Evolutionary conservation across 805 yeast species (phyloP).

Genomic region (Wickerhamomyces tratensis): DNA sequence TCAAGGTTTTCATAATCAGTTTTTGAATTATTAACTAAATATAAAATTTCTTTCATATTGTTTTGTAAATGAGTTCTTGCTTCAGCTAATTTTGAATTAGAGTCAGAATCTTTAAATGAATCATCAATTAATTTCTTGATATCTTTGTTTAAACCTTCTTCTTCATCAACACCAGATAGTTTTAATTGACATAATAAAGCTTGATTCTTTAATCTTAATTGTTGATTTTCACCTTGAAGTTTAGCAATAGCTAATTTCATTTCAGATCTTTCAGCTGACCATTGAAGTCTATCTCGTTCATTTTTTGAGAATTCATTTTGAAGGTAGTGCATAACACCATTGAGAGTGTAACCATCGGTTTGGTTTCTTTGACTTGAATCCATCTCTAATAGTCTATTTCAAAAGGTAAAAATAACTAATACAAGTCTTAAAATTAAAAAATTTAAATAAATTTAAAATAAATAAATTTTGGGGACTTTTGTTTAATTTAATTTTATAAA

Average conservation of each 20-base stretch:
- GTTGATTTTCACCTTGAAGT: constrained; percentile 44
- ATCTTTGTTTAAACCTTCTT: background rate
- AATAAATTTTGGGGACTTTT: no score
- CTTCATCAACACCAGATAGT: background rate
- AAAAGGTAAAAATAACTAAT: no score
- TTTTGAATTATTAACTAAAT: constrained; percentile 1
- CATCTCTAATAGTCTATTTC: no score
- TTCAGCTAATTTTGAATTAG: constrained; percentile 9
- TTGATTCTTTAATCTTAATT: constrained; percentile 13
- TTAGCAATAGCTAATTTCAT: constrained; percentile 42
- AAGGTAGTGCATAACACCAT: constrained; percentile 52
- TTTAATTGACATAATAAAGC: constrained; percentile 2
- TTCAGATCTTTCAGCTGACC: constrained; percentile 53
- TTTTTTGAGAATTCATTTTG: constrained; percentile 54
- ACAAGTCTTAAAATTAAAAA: no score
- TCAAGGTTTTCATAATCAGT: no score
- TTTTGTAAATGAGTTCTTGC: constrained; percentile 18
- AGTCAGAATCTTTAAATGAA: background rate
- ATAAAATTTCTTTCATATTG: constrained; percentile 19
- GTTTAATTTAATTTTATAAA: no score
- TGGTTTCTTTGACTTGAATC: background rate
- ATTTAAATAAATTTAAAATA: no score
- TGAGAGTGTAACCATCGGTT: background rate
- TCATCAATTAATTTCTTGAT: background rate
- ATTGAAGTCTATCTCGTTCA: constrained; percentile 49